phyloP scores from a whole-genome alignment of 345 rosid genomes.

The Gynandropsis gynandra region DNA sequence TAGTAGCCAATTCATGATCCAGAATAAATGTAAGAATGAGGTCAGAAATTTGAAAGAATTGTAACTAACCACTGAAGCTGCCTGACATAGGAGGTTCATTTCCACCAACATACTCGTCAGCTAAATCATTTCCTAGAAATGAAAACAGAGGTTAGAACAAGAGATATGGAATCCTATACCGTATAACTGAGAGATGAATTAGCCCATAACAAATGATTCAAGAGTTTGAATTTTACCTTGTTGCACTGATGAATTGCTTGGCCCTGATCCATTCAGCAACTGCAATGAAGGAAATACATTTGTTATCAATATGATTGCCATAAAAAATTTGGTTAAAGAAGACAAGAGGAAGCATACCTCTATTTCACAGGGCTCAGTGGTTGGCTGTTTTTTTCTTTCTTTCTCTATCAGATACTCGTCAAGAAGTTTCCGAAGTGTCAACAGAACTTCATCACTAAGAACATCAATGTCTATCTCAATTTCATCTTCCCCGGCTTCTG shows the following conservation, averaged over 20 bases:
- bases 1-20: slow-evolving; percentile 5
- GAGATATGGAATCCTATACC: slow-evolving; percentile 2
- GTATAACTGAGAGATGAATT: background rate
- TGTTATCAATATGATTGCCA: slow-evolving; percentile 5
- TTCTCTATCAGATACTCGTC: slow-evolving; percentile 62
- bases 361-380: slow-evolving; percentile 72
- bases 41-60: slow-evolving; percentile 6
- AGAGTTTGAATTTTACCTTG: slow-evolving; percentile 54
- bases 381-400: slow-evolving; percentile 41
- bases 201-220: slow-evolving; percentile 8
- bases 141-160: slow-evolving; percentile 16
- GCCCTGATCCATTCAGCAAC: slow-evolving; percentile 62
- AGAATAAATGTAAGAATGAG: slow-evolving; percentile 3
- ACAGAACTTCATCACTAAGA: slow-evolving; percentile 70
- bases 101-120: slow-evolving; percentile 82
- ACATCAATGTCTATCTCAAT: slow-evolving; percentile 95
- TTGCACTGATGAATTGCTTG: slow-evolving; percentile 70
- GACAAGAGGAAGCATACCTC: slow-evolving; percentile 46
- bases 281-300: slow-evolving; percentile 26
- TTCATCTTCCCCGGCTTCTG: slow-evolving; percentile 66
- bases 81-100: slow-evolving; percentile 68
- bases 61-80: slow-evolving; percentile 46
- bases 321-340: slow-evolving; percentile 12
- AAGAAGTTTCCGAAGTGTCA: slow-evolving; percentile 57
- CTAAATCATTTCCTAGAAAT: slow-evolving; percentile 49